Evolutionary conservation across 306 rosid genomes (phyloP).

Genomic region (Chamaecrista fasciculata): DNA sequence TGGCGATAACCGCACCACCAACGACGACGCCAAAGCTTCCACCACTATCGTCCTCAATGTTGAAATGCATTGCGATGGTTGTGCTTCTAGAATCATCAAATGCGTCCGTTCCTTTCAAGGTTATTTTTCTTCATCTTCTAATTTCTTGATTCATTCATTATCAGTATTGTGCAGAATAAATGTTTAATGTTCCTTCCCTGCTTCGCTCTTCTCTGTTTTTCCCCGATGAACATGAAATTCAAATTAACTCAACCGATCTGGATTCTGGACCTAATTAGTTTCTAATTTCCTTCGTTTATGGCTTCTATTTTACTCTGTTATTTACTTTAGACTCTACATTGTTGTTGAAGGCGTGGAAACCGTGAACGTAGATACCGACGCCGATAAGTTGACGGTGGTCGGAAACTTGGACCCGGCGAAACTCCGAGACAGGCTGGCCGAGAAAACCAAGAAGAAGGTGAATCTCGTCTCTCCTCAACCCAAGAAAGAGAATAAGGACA

Average conservation of each 20-base stretch:
- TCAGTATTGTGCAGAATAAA: not conserved
- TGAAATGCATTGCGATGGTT: slow-evolving; percentile 75
- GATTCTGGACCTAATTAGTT: too few species aligned
- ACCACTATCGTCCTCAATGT: slow-evolving; percentile 46
- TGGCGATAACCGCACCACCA: not conserved
- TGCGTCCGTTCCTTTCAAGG: slow-evolving; percentile 43
- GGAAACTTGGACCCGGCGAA: slow-evolving; percentile 56
- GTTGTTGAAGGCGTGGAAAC: slow-evolving; percentile 53
- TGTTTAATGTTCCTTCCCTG: not conserved
- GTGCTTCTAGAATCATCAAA: slow-evolving; percentile 52
- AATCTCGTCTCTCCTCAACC: slow-evolving; percentile 55
- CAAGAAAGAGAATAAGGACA: slow-evolving; percentile 42
- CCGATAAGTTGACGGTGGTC: slow-evolving; percentile 51
- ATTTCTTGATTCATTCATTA: too few species aligned
- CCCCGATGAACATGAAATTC: not conserved
- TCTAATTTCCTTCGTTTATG: not conserved
- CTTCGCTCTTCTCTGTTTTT: not conserved
- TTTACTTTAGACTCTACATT: slow-evolving; percentile 33
- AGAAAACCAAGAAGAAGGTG: slow-evolving; percentile 58
- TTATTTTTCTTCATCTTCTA: not conserved
- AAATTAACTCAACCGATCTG: not conserved
- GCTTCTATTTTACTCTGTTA: not conserved
- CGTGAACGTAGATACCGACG: slow-evolving; percentile 35
- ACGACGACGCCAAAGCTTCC: slow-evolving; percentile 32
- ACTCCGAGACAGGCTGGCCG: slow-evolving; percentile 42